Conservation (phyloP, 2,329 filamentous ascomycete species). For the Dothideomycetes sp. region DNA sequence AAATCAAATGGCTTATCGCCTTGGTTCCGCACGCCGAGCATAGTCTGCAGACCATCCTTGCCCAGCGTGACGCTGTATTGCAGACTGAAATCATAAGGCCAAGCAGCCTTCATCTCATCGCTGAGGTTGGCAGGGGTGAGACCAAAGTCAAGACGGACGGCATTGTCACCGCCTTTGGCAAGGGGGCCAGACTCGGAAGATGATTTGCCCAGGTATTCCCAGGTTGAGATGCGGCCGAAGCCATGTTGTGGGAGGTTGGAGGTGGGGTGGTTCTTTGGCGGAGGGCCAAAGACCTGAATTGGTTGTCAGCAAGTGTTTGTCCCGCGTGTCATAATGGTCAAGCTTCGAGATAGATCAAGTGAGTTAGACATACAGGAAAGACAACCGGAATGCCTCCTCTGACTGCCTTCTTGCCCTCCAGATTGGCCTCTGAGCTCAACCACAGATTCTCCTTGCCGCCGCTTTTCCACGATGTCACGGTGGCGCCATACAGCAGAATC, state of each 20-base stretch:
- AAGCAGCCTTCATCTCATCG: constrained; percentile 57
- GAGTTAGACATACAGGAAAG: constrained; percentile 59
- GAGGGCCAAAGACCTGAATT: constrained; percentile 72
- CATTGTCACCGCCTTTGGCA: constrained; percentile 43
- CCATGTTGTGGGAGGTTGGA: constrained; percentile 80
- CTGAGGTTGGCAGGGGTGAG: constrained; percentile 63
- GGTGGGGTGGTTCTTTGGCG: constrained; percentile 66
- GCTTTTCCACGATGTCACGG: constrained; percentile 87
- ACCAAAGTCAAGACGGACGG: constrained; percentile 92
- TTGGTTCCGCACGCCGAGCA: constrained; percentile 81
- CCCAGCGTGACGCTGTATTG: constrained; percentile 87
- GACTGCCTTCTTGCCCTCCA: constrained; percentile 83
- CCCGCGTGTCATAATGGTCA: background rate
- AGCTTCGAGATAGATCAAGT: too few relatives aligned
- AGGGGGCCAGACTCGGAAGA: constrained; percentile 47
- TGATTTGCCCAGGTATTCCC: constrained; percentile 90
- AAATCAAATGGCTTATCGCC: constrained; percentile 76
- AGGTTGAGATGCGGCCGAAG: constrained; percentile 78
- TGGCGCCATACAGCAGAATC: constrained; percentile 83
- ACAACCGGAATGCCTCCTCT: constrained; percentile 86
- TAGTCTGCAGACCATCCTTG: constrained; percentile 63
- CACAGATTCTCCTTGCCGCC: constrained; percentile 72
- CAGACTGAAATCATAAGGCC: constrained; percentile 80
- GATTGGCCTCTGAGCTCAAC: constrained; percentile 64
- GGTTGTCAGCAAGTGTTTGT: background rate